Evolutionary conservation across 768 basidiomycete species (phyloP).

Genomic region (Artomyces pyxidatus): DNA sequence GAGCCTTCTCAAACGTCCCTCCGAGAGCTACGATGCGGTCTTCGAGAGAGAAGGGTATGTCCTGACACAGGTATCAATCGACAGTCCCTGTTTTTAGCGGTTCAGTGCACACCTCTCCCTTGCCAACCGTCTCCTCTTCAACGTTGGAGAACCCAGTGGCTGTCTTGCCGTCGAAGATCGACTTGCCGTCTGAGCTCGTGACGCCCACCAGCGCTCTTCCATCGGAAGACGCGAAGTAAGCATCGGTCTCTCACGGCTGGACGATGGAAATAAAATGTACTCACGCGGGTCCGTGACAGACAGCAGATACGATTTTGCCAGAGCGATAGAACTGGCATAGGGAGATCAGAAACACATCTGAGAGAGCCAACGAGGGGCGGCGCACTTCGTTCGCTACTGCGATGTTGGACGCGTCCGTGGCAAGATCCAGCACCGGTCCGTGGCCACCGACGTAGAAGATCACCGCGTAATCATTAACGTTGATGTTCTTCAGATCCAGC

Average conservation of each 20-base stretch:
- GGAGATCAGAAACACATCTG: background rate
- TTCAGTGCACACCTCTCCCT: slow-evolving; percentile 31
- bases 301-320: slow-evolving; percentile 60
- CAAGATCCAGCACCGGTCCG: slow-evolving; percentile 68
- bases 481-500: slow-evolving; percentile 41
- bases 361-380: background rate
- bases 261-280: slow-evolving; percentile 17
- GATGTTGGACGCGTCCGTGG: slow-evolving; percentile 46
- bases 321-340: slow-evolving; percentile 52
- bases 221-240: too few relatives aligned
- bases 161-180: slow-evolving; percentile 52
- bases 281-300: slow-evolving; percentile 76
- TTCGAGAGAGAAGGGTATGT: slow-evolving; percentile 69
- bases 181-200: slow-evolving; percentile 46
- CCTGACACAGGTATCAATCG: slow-evolving; percentile 20
- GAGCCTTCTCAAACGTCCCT: slow-evolving; percentile 55
- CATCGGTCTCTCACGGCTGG: background rate
- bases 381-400: slow-evolving; percentile 48
- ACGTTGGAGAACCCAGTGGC: slow-evolving; percentile 65
- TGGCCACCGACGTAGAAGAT: slow-evolving; percentile 79
- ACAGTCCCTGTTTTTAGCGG: background rate
- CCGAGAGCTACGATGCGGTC: slow-evolving; percentile 53
- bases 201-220: slow-evolving; percentile 49
- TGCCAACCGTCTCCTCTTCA: slow-evolving; percentile 48
- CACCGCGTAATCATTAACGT: slow-evolving; percentile 54